These are phyloP conservation scores for Boletus rubescentipes DNA, from an alignment of 768 basidiomycete genomes.

Conservation along the genomic window DNA sequence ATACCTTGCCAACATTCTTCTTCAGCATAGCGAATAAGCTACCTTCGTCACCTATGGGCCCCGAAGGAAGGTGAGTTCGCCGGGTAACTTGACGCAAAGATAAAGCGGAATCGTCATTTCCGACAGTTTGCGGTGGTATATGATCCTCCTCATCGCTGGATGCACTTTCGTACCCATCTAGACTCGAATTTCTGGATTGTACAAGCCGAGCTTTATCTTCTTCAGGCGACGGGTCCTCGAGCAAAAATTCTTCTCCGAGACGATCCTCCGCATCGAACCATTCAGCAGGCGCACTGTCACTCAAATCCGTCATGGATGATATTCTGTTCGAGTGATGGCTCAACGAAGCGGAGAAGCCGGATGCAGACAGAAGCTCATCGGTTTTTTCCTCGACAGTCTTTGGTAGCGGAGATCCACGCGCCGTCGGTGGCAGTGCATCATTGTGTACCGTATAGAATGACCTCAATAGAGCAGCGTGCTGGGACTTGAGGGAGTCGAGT, in stretches of 20 bases:
- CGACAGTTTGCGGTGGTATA: background rate
- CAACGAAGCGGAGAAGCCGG: constrained; percentile 27
- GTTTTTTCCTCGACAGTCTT: constrained; percentile 50
- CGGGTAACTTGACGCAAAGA: constrained; percentile 37
- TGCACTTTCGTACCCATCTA: constrained; percentile 36
- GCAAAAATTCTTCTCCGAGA: constrained; percentile 55
- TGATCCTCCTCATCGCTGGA: constrained; percentile 52
- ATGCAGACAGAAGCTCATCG: constrained; percentile 25
- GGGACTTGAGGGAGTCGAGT: constrained; percentile 55
- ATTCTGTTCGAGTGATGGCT: constrained; percentile 40
- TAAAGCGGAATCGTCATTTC: constrained; percentile 6
- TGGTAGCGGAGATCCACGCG: constrained; percentile 38
- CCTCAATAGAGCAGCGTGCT: constrained; percentile 53
- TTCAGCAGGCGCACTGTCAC: constrained; percentile 50
- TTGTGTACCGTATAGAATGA: constrained; percentile 38
- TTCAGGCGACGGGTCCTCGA: constrained; percentile 45
- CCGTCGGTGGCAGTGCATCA: constrained; percentile 25
- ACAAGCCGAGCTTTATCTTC: constrained; percentile 41
- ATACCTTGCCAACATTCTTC: constrained; percentile 86
- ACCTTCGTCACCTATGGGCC: constrained; percentile 69
- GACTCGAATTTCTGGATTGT: constrained; percentile 42
- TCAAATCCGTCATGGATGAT: constrained; percentile 49
- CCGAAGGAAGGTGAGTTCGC: constrained; percentile 59
- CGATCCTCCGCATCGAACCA: constrained; percentile 77
- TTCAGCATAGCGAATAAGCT: constrained; percentile 81